These are phyloP conservation scores for Macaranga tanarius DNA, from an alignment of 441 rosid species.

Conservation along the genomic window DNA sequence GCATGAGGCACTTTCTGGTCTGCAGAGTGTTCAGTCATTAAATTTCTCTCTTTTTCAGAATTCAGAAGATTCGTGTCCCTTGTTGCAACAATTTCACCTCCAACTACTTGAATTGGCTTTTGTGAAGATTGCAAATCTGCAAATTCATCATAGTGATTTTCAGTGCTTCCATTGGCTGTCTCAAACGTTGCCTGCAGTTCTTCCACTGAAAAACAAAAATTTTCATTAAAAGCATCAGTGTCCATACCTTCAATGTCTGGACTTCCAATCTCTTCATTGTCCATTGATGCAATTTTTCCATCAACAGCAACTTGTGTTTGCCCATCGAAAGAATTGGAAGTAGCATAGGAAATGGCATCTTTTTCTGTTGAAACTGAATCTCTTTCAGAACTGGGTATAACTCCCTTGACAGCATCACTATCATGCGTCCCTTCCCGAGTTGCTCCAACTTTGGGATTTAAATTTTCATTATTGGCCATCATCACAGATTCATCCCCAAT, in stretches of 20 bases:
- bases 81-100: constrained; percentile 27
- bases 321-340: constrained; percentile 24
- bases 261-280: constrained; percentile 30
- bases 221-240: constrained; percentile 40
- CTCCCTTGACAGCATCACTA: constrained; percentile 20
- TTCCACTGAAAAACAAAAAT: constrained; percentile 46
- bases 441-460: constrained; percentile 22
- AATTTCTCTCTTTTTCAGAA: constrained; percentile 19
- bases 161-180: constrained; percentile 35
- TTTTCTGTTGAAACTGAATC: constrained; percentile 20
- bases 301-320: constrained; percentile 31
- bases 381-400: constrained; percentile 17
- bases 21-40: constrained; percentile 14
- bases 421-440: constrained; percentile 4
- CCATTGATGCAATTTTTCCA: constrained; percentile 30
- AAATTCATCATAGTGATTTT: constrained; percentile 35
- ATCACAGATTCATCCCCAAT: constrained; percentile 24
- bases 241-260: constrained; percentile 44
- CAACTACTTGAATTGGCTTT: constrained; percentile 30
- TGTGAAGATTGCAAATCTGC: constrained; percentile 37
- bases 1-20: not conserved
- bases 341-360: constrained; percentile 19
- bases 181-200: constrained; percentile 38
- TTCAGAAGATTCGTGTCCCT: constrained; percentile 25
- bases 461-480: constrained; percentile 21